Evolutionary conservation across 208 protist genomes (phyloP), one percentile per base, ranked within the genome.

Genomic region (Leishmania turanica): DNA sequence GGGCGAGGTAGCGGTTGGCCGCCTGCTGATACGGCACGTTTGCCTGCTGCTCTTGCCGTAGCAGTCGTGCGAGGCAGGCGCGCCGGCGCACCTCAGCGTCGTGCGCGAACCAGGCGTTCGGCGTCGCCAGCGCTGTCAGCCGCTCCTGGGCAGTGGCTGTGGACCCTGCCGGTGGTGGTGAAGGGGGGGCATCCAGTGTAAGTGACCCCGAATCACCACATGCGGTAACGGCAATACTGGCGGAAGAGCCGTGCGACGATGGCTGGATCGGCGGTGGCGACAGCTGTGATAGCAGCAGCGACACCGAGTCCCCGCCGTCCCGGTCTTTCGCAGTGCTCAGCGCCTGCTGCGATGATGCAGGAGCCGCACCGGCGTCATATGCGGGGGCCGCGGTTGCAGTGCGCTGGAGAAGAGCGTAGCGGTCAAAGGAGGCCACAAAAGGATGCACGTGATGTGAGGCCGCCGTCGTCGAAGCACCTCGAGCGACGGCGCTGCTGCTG

Each of bases 21-120:
- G 82, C 86, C 24, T 81, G 68, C 54, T 89, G 86, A 77, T 91
- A 90, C 21, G 86, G 86, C 27, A 93, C 85, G 80, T 93, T 93
- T 27, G 81, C 84, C 8, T 56, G 69, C 31, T 74, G 58, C 62
- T 93, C 90, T 47, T 72, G 60, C 40, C 34, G 54, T 34, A 93
- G 71, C 4, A 90, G 58, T 58, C 73, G 68, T 31, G 49, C 66
- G 42, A 91, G 21, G 2, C 34, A 80, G 17, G 64, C 71, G 42
- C 90, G 88, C 4, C 90, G 88, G n/a, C 17, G 65, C 31, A 76
- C 73, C 75, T 91, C 90, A 2, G 76, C 65, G 5, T 71, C 27
- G n/a, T 74, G 79, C 74, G 65, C 56, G 70, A 90, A 93, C 90
- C 90, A 93, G 49, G 79, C 80, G 1, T 79, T 77, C 2, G 87